Conservation (phyloP, 352 stramenopile species). For the Phytophthora nicotianae region DNA sequence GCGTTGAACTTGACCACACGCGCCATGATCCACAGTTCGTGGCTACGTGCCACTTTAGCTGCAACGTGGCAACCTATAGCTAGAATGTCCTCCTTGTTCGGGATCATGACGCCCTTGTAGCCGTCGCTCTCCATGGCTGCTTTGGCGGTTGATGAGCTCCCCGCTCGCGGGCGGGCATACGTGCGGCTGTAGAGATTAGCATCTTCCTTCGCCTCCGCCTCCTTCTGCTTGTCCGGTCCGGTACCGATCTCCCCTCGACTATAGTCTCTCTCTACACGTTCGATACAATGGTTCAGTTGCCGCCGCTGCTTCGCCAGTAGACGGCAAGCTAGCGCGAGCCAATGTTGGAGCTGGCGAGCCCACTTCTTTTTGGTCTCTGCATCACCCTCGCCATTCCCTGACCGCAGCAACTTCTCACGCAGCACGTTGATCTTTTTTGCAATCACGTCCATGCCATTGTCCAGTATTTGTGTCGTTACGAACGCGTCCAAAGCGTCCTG, state of each 20-base stretch:
- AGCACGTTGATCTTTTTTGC: constrained; percentile 71
- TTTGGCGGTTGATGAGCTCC: constrained; percentile 12
- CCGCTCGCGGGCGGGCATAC: constrained; percentile 33
- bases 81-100: constrained; percentile 48
- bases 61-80: constrained; percentile 61
- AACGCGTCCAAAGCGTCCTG: constrained; percentile 71
- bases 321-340: constrained; percentile 59
- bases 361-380: constrained; percentile 45
- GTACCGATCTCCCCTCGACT: constrained; percentile 45
- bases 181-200: constrained; percentile 42
- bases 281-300: constrained; percentile 56
- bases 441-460: constrained; percentile 81
- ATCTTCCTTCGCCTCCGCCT: constrained; percentile 24
- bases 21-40: constrained; percentile 93
- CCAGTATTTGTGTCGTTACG: constrained; percentile 75
- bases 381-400: constrained; percentile 22
- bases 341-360: constrained; percentile 69
- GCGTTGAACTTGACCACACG: constrained; percentile 89
- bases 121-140: constrained; percentile 13
- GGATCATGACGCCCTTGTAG: constrained; percentile 23
- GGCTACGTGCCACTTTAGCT: constrained; percentile 75
- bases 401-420: constrained; percentile 53
- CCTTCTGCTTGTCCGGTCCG: constrained; percentile 25
- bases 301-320: constrained; percentile 60
- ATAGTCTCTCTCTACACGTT: constrained; percentile 57